These are phyloP conservation scores for Asterella californica DNA, from an alignment of 225 moss, liverwort and hornwort species.

Conservation along the genomic window DNA sequence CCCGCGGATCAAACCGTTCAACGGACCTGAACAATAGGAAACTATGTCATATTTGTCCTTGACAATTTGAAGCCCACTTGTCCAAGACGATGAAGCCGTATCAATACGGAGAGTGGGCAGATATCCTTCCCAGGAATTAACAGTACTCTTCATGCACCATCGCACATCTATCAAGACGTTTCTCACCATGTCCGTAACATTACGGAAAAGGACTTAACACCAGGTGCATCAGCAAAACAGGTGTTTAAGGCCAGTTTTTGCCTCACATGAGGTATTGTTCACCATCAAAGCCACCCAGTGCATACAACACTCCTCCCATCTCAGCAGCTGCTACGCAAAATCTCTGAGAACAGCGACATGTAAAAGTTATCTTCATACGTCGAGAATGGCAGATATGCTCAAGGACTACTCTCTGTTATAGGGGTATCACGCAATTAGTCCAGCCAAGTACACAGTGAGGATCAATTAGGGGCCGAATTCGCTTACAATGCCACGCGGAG, in stretches of 20 bases:
- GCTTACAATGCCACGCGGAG: too few relatives aligned
- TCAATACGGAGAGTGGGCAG: not conserved
- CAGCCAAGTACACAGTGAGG: too few relatives aligned
- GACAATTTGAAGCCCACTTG: not conserved
- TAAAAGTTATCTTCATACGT: too few relatives aligned
- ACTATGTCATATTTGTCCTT: not conserved
- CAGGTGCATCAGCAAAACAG: not conserved
- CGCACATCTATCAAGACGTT: not conserved
- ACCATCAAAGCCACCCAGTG: conserved; percentile 89
- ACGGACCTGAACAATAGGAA: conserved; percentile 49
- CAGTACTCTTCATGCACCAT: not conserved
- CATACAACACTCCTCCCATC: conserved; percentile 73
- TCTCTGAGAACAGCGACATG: conserved; percentile 45
- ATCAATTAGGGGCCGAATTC: too few relatives aligned
- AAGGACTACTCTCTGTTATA: too few relatives aligned
- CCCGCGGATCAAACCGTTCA: conserved; percentile 89
- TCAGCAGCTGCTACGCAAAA: conserved; percentile 88
- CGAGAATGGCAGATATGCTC: too few relatives aligned
- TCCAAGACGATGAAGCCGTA: not conserved
- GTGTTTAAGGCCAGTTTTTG: not conserved
- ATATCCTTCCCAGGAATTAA: not conserved
- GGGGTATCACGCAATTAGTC: too few relatives aligned
- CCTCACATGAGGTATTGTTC: conserved; percentile 75
- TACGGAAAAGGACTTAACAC: not conserved
- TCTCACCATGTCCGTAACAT: not conserved